Evolutionary conservation across 163 green algal species (phyloP).

Genomic region (Scenedesmus sp.): DNA sequence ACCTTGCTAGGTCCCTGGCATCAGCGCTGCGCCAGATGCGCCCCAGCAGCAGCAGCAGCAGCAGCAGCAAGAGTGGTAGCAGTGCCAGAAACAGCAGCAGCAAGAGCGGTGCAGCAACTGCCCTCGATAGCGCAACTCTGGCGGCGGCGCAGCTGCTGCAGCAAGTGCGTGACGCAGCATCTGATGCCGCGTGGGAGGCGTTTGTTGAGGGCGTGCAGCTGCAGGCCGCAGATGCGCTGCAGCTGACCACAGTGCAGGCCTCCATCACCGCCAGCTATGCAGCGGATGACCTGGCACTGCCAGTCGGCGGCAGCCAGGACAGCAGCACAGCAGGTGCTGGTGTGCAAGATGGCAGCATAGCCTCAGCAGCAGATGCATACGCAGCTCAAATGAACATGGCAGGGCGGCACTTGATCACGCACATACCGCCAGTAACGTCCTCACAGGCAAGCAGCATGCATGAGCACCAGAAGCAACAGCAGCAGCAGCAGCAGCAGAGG

Average conservation of each 20-base stretch:
- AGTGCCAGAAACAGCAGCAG: neutral
- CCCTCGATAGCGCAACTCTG: neutral
- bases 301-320: neutral
- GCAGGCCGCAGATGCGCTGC: constrained; percentile 18
- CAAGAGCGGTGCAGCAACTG: neutral
- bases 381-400: constrained; percentile 1
- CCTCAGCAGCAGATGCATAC: neutral
- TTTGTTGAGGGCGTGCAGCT: constrained; percentile 34
- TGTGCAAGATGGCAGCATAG: neutral
- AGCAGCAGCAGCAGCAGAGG: constrained; percentile 8
- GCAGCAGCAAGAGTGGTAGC: neutral
- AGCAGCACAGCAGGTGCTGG: neutral
- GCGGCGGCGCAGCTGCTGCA: constrained; percentile 8
- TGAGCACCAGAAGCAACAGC: neutral
- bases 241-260: constrained; percentile 22
- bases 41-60: neutral
- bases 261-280: neutral
- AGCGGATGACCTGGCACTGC: neutral
- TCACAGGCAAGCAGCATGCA: neutral
- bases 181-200: neutral
- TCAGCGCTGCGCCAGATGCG: neutral
- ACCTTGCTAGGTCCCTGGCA: neutral
- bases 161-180: neutral
- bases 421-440: neutral
- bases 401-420: constrained; percentile 14